Evolutionary conservation across 2,329 filamentous ascomycete species (phyloP).

Genomic region (Fusarium sp.): DNA sequence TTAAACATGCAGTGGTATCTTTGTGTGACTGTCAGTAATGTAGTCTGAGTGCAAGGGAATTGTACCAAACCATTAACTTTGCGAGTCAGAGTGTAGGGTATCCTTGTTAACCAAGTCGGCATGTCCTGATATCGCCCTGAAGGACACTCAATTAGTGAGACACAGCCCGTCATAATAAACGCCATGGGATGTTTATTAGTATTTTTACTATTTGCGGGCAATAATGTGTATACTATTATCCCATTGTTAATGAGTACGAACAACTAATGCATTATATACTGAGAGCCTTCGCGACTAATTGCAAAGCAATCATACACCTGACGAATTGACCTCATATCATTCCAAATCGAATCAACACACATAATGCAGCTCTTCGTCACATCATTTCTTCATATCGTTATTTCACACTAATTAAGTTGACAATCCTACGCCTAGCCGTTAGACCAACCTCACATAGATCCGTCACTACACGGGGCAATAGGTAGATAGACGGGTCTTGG

Average conservation of each 20-base stretch:
- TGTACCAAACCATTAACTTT: neutral
- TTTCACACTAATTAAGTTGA: constrained; percentile 10
- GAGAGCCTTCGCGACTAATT: neutral
- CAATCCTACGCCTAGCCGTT: neutral
- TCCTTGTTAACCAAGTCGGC: constrained; percentile 7
- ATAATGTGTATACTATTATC: neutral
- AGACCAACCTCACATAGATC: constrained; percentile 15
- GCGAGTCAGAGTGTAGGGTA: constrained; percentile 21
- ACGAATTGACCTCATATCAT: too few species aligned
- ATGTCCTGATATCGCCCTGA: neutral
- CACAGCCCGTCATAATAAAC: neutral
- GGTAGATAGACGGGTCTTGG: neutral
- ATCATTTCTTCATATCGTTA: neutral
- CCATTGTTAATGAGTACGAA: neutral
- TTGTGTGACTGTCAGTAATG: neutral
- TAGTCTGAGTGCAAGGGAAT: neutral
- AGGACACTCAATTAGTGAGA: neutral
- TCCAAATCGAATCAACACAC: too few species aligned
- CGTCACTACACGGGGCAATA: neutral
- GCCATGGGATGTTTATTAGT: neutral
- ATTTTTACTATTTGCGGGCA: neutral
- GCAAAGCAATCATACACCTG: neutral
- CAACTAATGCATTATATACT: neutral
- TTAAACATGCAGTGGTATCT: neutral
- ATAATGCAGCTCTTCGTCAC: too few species aligned